Evolutionary conservation across 2,329 filamentous ascomycete genomes (phyloP), one percentile per base, ranked within the genome.

Genomic region (Pseudogymnoascus sp.): DNA sequence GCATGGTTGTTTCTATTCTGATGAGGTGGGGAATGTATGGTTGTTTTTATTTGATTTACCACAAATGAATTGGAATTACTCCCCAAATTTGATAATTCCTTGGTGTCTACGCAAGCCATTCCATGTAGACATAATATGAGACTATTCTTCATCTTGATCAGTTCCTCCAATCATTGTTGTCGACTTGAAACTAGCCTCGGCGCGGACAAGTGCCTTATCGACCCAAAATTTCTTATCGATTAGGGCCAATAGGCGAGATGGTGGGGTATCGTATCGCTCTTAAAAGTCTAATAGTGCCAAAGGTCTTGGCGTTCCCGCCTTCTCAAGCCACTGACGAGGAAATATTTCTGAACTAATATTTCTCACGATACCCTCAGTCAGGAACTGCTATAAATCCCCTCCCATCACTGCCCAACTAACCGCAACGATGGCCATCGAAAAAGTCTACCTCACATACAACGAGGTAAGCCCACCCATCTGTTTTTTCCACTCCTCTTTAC

Each of bases 371-470:
- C 49, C 28, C 49, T 56, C 28, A 34, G n/a, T 34, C 28, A 56
- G 25, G 49, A 56, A 34, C 25, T 56, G 49, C 49, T 56, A 18
- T 56, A 56, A 56, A 18, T 16, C 49, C 49, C 28, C 49, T 56
- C 28, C 49, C 28, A 34, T 36, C 49, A 21, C 49, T 36, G 28
- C 49, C 49, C 9, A 56, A 56, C 49, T 56, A 56, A 62, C 60
- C 37, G 60, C 28, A 77, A 88, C 80, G 65, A 93, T 93, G 89
- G 49, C 49, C 11, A 84, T 89, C 68, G 83, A 93, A 77, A 96
- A 96, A 77, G 77, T 92, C 75, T 96, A 93, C 80, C 87, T 95
- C 75, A 95, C 90, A 70, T 96, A 96, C 79, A 96, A 96, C 77
- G 86, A 95, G 85, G 90, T 93, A 80, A 76, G 85, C 69, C 28